These are phyloP conservation scores for Saposhnikovia divaricata DNA, from an alignment of 129 eudicot genomes.

Conservation along the genomic window DNA sequence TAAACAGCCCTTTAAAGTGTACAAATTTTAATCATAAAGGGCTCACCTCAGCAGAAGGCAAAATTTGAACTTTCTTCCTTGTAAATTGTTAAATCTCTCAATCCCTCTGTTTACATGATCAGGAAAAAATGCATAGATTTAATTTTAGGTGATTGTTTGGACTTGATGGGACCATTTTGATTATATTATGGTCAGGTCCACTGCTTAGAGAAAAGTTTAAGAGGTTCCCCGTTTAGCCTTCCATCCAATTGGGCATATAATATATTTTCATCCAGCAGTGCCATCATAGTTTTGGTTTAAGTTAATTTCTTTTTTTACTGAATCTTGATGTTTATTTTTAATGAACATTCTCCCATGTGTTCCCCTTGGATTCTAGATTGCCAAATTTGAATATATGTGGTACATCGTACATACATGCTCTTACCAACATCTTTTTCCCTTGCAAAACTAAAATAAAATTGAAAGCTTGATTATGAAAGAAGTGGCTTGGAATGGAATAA, in stretches of 20 bases:
- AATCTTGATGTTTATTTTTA: not conserved
- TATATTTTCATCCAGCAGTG: not conserved
- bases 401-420: not conserved
- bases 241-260: not conserved
- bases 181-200: not conserved
- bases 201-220: not conserved
- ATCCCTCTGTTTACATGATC: not conserved
- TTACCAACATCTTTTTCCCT: not conserved
- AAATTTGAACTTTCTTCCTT: not conserved
- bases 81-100: not conserved
- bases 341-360: not conserved
- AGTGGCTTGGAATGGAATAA: constrained; percentile 42
- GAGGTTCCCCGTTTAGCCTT: not conserved
- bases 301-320: not conserved
- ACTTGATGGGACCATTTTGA: not conserved
- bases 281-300: not conserved
- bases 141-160: not conserved
- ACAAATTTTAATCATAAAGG: not conserved
- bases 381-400: not conserved
- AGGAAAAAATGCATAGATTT: not conserved
- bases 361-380: not conserved
- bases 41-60: not conserved
- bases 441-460: constrained; percentile 9
- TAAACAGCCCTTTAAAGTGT: not conserved
- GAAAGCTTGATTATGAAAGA: constrained; percentile 74